Evolutionary conservation across 768 basidiomycete species (phyloP).

Genomic region (Chalciporus pseudorubinellus): DNA sequence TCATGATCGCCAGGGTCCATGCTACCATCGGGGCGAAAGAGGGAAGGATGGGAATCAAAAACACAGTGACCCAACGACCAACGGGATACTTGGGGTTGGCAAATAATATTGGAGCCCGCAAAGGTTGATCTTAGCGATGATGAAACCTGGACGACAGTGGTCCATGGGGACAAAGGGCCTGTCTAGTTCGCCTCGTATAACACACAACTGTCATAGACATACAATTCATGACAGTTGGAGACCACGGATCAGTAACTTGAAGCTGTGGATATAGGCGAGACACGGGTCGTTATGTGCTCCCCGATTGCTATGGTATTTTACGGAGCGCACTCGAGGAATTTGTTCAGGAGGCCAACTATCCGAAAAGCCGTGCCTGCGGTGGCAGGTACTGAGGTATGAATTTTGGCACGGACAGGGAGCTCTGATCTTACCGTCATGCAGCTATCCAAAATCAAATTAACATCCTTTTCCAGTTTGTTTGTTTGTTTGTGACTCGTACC

Average conservation of each 20-base stretch:
- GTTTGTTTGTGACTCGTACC: background rate
- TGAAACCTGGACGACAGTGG: too few species aligned
- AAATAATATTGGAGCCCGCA: too few species aligned
- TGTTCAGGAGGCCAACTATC: conserved; percentile 71
- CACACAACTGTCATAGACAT: conserved; percentile 61
- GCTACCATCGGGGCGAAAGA: too few species aligned
- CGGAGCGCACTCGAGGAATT: conserved; percentile 67
- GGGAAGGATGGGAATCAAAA: too few species aligned
- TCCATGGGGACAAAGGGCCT: too few species aligned
- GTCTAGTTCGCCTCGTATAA: too few species aligned
- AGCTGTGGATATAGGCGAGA: background rate
- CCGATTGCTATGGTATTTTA: conserved; percentile 86
- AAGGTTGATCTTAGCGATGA: too few species aligned
- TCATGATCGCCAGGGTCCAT: background rate
- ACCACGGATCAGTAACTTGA: background rate
- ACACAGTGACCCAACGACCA: too few species aligned
- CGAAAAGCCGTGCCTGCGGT: conserved; percentile 67
- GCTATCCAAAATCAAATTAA: conserved; percentile 80
- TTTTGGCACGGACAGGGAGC: background rate
- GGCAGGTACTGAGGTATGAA: conserved; percentile 8
- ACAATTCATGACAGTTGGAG: conserved; percentile 70
- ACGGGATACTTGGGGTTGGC: too few species aligned
- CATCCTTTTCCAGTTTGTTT: conserved; percentile 52
- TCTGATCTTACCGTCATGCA: conserved; percentile 57
- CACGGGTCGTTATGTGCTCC: conserved; percentile 48